Base-by-base conservation (phyloP, 2,329 filamentous ascomycete genomes). In the Graphilbum sp. region DNA sequence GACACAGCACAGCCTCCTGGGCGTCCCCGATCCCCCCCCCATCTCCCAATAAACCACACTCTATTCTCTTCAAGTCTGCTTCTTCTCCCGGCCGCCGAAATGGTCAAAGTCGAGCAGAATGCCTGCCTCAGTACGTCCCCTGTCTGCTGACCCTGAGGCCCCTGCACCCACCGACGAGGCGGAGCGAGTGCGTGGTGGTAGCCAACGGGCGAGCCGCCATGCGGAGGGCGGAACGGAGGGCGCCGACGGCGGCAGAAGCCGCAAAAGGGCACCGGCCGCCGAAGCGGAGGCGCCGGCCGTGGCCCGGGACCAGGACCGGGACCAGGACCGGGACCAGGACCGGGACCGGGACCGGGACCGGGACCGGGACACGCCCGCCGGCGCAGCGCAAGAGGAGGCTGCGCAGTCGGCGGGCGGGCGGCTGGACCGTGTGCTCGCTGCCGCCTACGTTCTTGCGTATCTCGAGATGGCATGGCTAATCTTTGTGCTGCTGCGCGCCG, bases 91-190 rank as follows among this genome's bases (percentile, higher is more conserved):
- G 15, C 27, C 27, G 16, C 32, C 54, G 57, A 50, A 51, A 69
- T 68, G 64, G 60, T 66, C 55, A 64, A 63, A 51, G 64, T 67
- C 51, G 65, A 68, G 46, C 69, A 73, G 39, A 73, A 73, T 56
- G 69, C 69, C 51, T 73, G 69, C 59, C 64, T 74, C 55, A 73
- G 67, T 72, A 71, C 56, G 68, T 70, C n/a, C 57, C 45, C 46
- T 51, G 52, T 49, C 46, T 21, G 35, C 34, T 31, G 34, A 41
- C 16, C 36, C 38, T 38, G 48, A 30, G 8, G 39, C 39, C 33
- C 17, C 41, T 25, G 19, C 40, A n/a, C 24, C 35, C 32, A 39
- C 33, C 34, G 34, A 34, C 34, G 40, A 45, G 38, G 23, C 34
- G 12, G 41, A 32, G 25, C 32, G 31, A 32, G 40, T 23, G 34